phyloP scores from a whole-genome alignment of 2,329 filamentous ascomycete species.

The Capronia epimyces region DNA sequence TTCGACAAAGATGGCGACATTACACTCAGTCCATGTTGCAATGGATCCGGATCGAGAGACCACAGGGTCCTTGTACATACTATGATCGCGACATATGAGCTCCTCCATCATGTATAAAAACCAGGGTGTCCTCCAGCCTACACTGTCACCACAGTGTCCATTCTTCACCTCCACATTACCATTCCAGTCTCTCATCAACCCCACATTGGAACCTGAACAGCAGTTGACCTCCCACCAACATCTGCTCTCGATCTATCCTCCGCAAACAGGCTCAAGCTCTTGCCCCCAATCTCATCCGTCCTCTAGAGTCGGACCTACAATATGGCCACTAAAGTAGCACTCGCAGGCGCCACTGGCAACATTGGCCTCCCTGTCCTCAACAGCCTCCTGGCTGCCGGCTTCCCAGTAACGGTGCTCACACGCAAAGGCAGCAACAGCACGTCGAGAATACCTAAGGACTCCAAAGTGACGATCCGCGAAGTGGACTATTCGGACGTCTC shows the following conservation, averaged over 20 bases:
- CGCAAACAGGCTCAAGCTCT: too few species aligned
- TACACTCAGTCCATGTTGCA: not conserved
- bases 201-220: not conserved
- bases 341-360: conserved; percentile 27
- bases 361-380: conserved; percentile 19
- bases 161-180: not conserved
- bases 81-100: not conserved
- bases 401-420: conserved; percentile 19
- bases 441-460: conserved; percentile 15
- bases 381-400: conserved; percentile 19
- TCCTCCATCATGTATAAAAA: not conserved
- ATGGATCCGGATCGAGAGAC: not conserved
- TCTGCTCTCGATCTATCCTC: too few species aligned
- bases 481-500: conserved; percentile 32
- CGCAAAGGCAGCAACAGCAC: conserved; percentile 17
- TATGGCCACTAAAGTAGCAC: conserved; percentile 21
- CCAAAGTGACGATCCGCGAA: conserved; percentile 20
- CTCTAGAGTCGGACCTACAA: not conserved
- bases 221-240: too few species aligned
- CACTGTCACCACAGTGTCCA: not conserved
- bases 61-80: too few species aligned
- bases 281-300: too few species aligned
- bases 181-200: not conserved
- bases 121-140: not conserved
- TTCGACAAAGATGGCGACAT: not conserved